Evolutionary conservation across 129 eudicot genomes (phyloP), one percentile per base, ranked within the genome.

Genomic region (Flaveria robusta): DNA sequence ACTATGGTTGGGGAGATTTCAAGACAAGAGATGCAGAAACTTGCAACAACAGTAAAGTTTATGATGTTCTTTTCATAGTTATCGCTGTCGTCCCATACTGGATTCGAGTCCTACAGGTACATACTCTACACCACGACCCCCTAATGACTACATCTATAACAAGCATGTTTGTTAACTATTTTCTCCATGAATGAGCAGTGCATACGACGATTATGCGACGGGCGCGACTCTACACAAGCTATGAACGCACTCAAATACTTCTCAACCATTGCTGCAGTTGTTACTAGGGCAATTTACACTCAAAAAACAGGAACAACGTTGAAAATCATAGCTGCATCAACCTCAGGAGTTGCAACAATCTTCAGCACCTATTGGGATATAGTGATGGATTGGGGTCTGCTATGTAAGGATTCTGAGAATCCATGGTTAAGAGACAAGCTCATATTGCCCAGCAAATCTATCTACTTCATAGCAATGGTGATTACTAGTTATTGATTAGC

Each of bases 401-500:
- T 91, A 50, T 20, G 59, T 27, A 81, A 55, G 84, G 74, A 76
- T 45, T 84, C 91, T 3, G 81, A 56, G 60, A 88, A 91, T 70
- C 91, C 87, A 22, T 91, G 87, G 91, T 75, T 91, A 71, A 79
- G 97, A 79, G 97, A 91, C 63, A 88, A 88, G 56, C 90, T 88
- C 12, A 58, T 88, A 37, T 55, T 91, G 34, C 72, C 91, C 4
- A 71, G 66, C 77, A 83, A 71, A 72, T 64, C 74, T 22, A 79
- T 91, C 41, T 91, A 86, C 76, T 91, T 80, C 67, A 79, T 68
- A 64, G 97, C 94, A 66, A 91, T 91, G 71, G 90, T 90, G 75
- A 87, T 79, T 55, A 70, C 9, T 9, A 2, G 70, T 54, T 7
- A 59, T 1, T 3, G 10, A 11, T 29, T 29, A 4, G 5, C 39